Base-by-base conservation (phyloP, 208 protist genomes). In the Wallacemonas rigidus region DNA sequence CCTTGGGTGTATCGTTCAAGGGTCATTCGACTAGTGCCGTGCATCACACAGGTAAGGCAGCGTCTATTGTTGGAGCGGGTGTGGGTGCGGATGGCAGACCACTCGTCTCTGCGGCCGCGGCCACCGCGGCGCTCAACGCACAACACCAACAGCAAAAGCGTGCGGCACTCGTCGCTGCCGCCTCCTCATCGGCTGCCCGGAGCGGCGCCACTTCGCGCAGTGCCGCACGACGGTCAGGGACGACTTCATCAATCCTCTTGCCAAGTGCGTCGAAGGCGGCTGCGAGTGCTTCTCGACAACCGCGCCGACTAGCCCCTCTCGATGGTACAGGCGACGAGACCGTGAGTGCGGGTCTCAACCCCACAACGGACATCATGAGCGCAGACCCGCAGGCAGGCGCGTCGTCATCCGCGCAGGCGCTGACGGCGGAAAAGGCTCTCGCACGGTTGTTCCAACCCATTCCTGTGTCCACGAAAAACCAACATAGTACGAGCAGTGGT, bases 401-500 rank as follows among this genome's bases (percentile, higher is more conserved):
- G 11, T 50, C 71, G 9, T 50, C 65, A 6, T 69, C 69, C 11
- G 69, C 67, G 36, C 64, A 81, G 54, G 69, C 57, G 53, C 51
- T 86, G 9, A 80, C 79, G 2, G 68, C 57, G 7, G 79, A 80
- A 39, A 51, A 67, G 53, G 79, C 77, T 2, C 82, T 90, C 15
- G 75, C 72, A 9, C 64, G 65, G 58, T 60, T 90, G 0, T 82
- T 90, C 58, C 74, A 79, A 9, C 81, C 85, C 1, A 67, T 70
- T 41, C 69, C 76, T 0, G 72, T 90, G 11, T n/a, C 55, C 38
- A 55, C 9, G 14, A 40, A 26, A 26, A 26, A 26, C 26, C 26
- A 26, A 26, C 26, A 26, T 26, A 26, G 26, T 26, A 26, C 26
- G 26, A 26, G 26, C 26, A 26, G 26, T 0, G 26, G 26, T 26